Base-by-base conservation (phyloP, 768 basidiomycete genomes). In the Kwoniella sp. region DNA sequence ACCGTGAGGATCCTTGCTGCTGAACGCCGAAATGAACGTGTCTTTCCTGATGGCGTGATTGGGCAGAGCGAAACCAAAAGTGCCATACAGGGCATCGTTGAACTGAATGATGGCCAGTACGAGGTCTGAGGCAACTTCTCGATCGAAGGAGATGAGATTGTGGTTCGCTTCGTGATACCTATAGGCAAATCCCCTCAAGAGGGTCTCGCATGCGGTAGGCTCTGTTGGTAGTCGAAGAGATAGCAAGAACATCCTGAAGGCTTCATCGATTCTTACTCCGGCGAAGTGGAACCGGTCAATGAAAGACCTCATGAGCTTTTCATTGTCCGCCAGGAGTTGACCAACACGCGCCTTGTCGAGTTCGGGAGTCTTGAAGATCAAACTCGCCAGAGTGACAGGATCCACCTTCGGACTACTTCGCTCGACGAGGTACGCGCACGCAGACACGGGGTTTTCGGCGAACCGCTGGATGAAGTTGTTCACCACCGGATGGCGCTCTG, bases 121-220 rank as follows among this genome's bases (percentile, higher is more conserved):
- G 26, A 80, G 58, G 15, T 74, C 71, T 22, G 47, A 41, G 0
- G 78, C 68, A 5, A 70, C 34, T 7, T 73, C 68, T 4, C 51
- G 26, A 82, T 92, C 90, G 74, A 89, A 94, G 1, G 89, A 86
- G 26, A 92, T 87, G 26, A 86, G 84, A 54, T 85, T 84, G 5
- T 87, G 86, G 75, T 99, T 98, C 22, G 91, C 89, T 66, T 93
- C 90, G 73, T 91, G 91, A 91, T 93, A 98, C 29, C 90, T 86
- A 70, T 86, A 85, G 15, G 93, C 90, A 76, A 99, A 93, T 11
- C 89, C 86, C 72, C 91, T 88, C 30, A 97, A 84, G 1, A 96
- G 83, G 70, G 88, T 85, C 69, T 93, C 91, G 31, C 88, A 81
- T 37, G 81, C 80, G 3, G 68, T 68, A 17, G 80, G 58, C 38